These are phyloP conservation scores for Kuraishia ogatae DNA, from an alignment of 805 yeast genomes.

Conservation along the genomic window DNA sequence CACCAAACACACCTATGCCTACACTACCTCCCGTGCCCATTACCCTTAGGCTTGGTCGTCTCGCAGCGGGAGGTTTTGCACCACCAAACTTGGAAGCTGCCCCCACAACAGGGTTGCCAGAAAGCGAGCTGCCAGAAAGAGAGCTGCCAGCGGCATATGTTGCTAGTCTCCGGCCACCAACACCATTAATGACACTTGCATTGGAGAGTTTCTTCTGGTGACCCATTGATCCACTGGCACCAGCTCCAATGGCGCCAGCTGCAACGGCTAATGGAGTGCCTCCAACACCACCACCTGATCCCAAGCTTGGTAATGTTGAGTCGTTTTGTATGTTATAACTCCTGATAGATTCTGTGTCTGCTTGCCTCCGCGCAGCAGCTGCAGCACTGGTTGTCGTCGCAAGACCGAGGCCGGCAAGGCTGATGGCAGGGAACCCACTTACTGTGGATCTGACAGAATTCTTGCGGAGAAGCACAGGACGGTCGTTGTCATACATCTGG, in stretches of 20 bases:
- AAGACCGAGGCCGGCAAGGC: background rate
- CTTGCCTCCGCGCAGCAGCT: background rate
- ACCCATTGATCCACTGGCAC: background rate
- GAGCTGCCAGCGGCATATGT: background rate
- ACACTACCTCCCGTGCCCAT: background rate
- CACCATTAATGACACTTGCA: background rate
- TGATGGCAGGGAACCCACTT: background rate
- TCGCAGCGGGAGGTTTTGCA: background rate
- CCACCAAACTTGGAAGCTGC: background rate
- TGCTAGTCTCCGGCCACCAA: background rate
- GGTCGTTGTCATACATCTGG: background rate
- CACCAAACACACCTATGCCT: background rate
- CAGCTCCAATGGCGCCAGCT: background rate
- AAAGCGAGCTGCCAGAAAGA: background rate
- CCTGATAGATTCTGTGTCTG: background rate
- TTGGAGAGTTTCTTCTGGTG: background rate
- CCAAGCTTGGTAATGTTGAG: background rate
- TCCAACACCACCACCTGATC: background rate
- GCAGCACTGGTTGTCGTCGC: background rate
- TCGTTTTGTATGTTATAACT: background rate
- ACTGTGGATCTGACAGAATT: conserved; percentile 1
- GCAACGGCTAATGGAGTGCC: background rate
- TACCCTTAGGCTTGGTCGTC: background rate
- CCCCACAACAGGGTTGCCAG: background rate
- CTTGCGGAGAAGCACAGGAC: conserved; percentile 1